A percentile compares a stretch with the other conserved stretches of the same genome.
Evolutionary conservation across 2,329 filamentous ascomycete genomes (phyloP).

Genomic region (Ploettnerulaceae sp.): DNA sequence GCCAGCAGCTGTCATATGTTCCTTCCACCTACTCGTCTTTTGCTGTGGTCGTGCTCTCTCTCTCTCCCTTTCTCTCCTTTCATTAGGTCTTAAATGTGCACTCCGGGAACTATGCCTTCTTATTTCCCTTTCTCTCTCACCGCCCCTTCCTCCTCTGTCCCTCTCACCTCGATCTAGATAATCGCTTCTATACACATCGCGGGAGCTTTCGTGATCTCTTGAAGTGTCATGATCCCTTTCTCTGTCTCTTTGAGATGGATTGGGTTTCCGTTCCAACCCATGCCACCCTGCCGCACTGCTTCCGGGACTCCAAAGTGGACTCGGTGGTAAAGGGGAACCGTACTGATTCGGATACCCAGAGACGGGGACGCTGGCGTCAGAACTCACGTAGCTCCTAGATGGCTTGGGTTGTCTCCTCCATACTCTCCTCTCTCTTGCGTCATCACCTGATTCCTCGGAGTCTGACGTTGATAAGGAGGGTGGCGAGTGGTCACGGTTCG

Average conservation of each 20-base stretch:
- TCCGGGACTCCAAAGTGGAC: conserved; percentile 11
- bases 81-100: background rate
- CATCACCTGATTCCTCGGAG: conserved; percentile 8
- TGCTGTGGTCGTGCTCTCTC: background rate
- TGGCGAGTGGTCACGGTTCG: conserved; percentile 14
- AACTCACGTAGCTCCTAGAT: conserved; percentile 7
- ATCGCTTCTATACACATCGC: background rate
- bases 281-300: background rate
- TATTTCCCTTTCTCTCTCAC: background rate
- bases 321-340: conserved; percentile 19
- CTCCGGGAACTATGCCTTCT: conserved; percentile 5
- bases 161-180: background rate
- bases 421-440: background rate
- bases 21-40: conserved; percentile 43
- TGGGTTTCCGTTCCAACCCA: conserved; percentile 5
- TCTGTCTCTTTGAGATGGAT: background rate
- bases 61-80: conserved; percentile 9
- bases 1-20: conserved; percentile 52
- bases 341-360: conserved; percentile 28
- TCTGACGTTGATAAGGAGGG: conserved; percentile 12
- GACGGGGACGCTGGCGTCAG: conserved; percentile 11
- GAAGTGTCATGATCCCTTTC: conserved; percentile 11
- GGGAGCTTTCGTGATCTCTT: conserved; percentile 2
- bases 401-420: conserved; percentile 4
- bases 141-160: background rate